Evolutionary conservation across 805 yeast species (phyloP).

Genomic region (Nakazawaea holstii): DNA sequence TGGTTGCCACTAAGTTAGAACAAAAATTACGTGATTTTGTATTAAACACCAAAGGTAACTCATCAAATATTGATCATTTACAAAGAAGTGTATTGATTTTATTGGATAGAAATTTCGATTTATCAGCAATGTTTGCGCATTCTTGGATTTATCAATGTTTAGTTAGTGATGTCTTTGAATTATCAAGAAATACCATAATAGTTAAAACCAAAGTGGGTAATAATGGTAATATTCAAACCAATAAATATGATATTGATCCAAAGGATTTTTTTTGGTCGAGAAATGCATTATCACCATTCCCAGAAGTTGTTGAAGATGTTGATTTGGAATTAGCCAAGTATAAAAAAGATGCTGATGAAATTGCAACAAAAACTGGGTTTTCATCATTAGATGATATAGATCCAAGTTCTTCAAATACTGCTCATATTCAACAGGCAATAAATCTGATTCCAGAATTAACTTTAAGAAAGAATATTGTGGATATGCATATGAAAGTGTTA

Average conservation of each 20-base stretch:
- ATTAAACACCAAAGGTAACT: constrained; percentile 49
- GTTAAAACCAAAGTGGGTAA: constrained; percentile 33
- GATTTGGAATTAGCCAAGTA: constrained; percentile 77
- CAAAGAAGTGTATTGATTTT: constrained; percentile 75
- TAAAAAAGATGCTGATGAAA: constrained; percentile 81
- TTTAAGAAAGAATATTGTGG: constrained; percentile 80
- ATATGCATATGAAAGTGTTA: constrained; percentile 94
- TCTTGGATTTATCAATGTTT: constrained; percentile 98
- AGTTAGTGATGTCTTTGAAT: constrained; percentile 85
- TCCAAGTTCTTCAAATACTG: constrained; percentile 53
- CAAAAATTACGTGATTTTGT: constrained; percentile 80
- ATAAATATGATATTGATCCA: constrained; percentile 84
- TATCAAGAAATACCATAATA: constrained; percentile 77
- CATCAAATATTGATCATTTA: constrained; percentile 9
- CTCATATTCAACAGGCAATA: constrained; percentile 77
- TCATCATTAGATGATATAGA: constrained; percentile 72
- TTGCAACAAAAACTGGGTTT: constrained; percentile 72
- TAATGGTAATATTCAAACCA: constrained; percentile 32
- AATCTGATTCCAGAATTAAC: constrained; percentile 91
- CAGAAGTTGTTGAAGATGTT: constrained; percentile 97
- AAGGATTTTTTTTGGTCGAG: constrained; percentile 87
- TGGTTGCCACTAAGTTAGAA: constrained; percentile 85
- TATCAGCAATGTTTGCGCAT: constrained; percentile 91
- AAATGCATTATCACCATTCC: constrained; percentile 87
- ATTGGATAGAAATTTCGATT: constrained; percentile 83